Conservation (phyloP, 83 land plant species). For the Picea abies region DNA sequence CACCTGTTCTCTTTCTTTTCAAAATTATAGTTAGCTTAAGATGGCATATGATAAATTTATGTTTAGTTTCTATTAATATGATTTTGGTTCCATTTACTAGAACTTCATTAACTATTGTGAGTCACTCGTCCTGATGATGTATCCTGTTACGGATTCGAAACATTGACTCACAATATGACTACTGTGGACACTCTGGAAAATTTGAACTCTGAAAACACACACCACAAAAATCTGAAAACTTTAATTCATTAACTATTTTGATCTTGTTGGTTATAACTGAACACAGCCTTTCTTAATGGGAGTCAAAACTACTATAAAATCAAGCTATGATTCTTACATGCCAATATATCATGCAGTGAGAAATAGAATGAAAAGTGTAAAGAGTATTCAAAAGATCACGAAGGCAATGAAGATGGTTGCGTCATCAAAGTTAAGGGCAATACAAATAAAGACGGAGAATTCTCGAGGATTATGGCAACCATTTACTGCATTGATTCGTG, state of each 20-base stretch:
- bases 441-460: slow-evolving; percentile 80
- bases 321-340: slow-evolving; percentile 2
- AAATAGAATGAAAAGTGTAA: slow-evolving; percentile 95
- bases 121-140: no score
- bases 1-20: neutral
- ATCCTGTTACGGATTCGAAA: no score
- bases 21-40: neutral
- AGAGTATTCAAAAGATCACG: slow-evolving; percentile 97
- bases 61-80: neutral
- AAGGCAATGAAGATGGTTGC: slow-evolving; percentile 99
- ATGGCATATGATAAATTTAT: neutral
- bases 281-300: neutral
- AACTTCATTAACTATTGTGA: neutral
- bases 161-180: no score
- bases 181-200: no score
- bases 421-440: slow-evolving; percentile 89
- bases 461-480: slow-evolving; percentile 99
- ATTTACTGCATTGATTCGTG: slow-evolving; percentile 89
- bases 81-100: neutral
- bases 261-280: slow-evolving; percentile 1
- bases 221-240: no score
- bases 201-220: no score
- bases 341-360: slow-evolving; percentile 59
- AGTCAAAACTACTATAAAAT: neutral
- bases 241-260: neutral